Conservation (phyloP, 2,329 filamentous ascomycete species). For the Trichoderma sp. region DNA sequence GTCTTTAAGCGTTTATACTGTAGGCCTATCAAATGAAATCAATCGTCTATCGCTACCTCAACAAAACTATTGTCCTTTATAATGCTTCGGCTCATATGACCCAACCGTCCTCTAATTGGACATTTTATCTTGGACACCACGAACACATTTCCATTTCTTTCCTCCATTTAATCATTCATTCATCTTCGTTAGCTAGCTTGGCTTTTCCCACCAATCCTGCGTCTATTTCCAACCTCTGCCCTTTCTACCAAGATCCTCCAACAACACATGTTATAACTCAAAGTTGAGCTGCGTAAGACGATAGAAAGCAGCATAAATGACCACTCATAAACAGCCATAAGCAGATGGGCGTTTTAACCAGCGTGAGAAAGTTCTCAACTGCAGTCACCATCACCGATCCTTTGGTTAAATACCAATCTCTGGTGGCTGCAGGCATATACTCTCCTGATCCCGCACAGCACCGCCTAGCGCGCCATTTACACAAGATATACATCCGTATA, state of each 20-base stretch:
- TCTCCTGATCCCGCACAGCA: slow-evolving; percentile 73
- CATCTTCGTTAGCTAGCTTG: background rate
- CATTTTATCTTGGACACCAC: background rate
- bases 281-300: background rate
- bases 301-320: background rate
- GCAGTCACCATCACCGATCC: slow-evolving; percentile 70
- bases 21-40: background rate
- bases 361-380: slow-evolving; percentile 47
- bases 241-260: background rate
- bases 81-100: background rate
- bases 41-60: background rate
- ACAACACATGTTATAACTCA: background rate
- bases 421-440: slow-evolving; percentile 69
- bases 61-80: background rate
- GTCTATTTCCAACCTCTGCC: background rate
- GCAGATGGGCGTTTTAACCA: background rate
- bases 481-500: slow-evolving; percentile 73
- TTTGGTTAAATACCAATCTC: slow-evolving; percentile 73
- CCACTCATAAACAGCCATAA: background rate
- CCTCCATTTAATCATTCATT: background rate
- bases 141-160: background rate
- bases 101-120: background rate
- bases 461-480: slow-evolving; percentile 73
- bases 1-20: background rate
- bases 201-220: background rate